Evolutionary conservation across 345 rosid species (phyloP).

Genomic region (Salix exigua): DNA sequence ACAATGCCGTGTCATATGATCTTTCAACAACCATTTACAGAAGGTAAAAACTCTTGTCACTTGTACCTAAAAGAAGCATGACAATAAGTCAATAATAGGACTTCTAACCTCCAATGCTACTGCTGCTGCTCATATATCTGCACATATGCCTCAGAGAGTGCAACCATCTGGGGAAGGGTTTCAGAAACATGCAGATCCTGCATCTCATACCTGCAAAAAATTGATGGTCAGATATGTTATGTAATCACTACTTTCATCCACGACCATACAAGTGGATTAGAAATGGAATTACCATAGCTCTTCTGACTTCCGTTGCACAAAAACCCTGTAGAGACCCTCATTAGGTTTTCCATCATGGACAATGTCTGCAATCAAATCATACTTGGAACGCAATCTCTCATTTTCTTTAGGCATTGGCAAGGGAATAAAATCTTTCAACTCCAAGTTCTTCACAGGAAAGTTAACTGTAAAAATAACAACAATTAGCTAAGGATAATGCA

Average conservation of each 20-base stretch:
- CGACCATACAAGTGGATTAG: neutral
- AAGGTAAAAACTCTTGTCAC: neutral
- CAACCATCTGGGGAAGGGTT: conserved; percentile 97
- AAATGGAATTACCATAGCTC: conserved; percentile 60
- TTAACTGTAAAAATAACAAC: conserved; percentile 53
- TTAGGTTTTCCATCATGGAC: conserved; percentile 98
- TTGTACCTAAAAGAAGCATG: neutral
- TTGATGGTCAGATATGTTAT: neutral
- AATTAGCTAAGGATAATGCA: neutral
- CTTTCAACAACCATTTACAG: neutral
- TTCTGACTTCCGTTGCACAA: conserved; percentile 96
- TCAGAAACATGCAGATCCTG: conserved; percentile 96
- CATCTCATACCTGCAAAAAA: conserved; percentile 82
- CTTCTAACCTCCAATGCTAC: conserved; percentile 15
- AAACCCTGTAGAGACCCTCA: conserved; percentile 85
- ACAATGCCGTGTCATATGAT: neutral
- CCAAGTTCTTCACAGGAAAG: conserved; percentile 94
- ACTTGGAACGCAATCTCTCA: conserved; percentile 61
- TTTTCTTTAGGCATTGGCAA: conserved; percentile 60
- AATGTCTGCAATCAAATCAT: conserved; percentile 87
- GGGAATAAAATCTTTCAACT: conserved; percentile 90
- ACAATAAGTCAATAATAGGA: neutral
- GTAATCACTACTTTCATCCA: neutral
- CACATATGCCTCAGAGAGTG: conserved; percentile 89
- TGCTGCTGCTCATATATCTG: conserved; percentile 96